Conservation (phyloP, 2,329 filamentous ascomycete species). For the Pestalotiopsis sp. region DNA sequence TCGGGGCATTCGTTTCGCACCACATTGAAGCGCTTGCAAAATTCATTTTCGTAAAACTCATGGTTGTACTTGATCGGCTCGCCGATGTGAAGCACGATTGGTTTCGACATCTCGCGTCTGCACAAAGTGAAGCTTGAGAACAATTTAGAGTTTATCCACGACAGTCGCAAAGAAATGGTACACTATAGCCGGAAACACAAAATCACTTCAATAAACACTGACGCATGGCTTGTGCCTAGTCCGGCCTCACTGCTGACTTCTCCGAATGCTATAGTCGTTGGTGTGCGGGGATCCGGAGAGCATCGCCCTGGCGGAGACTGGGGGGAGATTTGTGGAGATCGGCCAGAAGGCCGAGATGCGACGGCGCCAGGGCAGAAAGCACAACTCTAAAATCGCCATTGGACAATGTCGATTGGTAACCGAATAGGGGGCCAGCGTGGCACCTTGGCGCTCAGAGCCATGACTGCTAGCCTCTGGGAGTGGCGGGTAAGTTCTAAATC, state of each 20-base stretch:
- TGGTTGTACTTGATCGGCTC: slow-evolving; percentile 51
- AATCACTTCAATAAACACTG: background rate
- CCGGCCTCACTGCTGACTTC: background rate
- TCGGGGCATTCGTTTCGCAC: slow-evolving; percentile 39
- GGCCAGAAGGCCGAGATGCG: slow-evolving; percentile 10
- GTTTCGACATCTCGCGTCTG: slow-evolving; percentile 25
- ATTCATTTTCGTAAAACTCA: slow-evolving; percentile 40
- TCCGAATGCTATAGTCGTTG: background rate
- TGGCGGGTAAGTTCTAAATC: background rate
- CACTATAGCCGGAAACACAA: background rate
- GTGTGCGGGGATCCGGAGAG: background rate
- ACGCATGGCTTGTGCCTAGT: background rate
- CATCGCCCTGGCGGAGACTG: background rate
- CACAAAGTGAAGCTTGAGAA: background rate
- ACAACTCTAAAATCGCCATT: background rate
- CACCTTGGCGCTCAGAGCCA: background rate
- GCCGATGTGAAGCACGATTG: slow-evolving; percentile 44
- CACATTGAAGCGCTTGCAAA: slow-evolving; percentile 41
- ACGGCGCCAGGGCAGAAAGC: background rate
- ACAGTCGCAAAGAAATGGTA: background rate
- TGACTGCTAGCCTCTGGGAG: background rate
- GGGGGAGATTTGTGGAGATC: background rate
- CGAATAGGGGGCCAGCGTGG: background rate
- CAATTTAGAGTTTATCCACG: background rate
- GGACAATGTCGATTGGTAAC: background rate